Base-by-base conservation (phyloP, 768 basidiomycete species). In the Leccinellum luteum region DNA sequence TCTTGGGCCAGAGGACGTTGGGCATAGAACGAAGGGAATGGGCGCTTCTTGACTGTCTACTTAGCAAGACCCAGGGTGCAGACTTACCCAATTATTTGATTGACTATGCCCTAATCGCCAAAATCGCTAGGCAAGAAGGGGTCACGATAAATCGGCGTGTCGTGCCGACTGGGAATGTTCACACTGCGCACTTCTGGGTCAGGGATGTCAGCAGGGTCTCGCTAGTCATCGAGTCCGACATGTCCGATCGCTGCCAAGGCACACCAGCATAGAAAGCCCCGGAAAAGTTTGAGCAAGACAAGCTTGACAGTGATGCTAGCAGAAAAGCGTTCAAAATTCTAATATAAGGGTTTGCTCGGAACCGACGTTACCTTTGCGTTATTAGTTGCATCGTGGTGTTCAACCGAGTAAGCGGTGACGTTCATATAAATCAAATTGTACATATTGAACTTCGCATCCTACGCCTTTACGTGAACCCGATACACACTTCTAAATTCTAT, bases 21-120 rank as follows among this genome's bases (percentile, higher is more conserved):
- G 45, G 25, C 68, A 64, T 66, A 23, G 61, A 59, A 62, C 27
- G 44, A 55, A 23, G 43, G 56, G 35, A 28, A 17, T 4, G 41
- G 30, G 23, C 15, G 25, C 54, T 49, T 31, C 30, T n/a, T 19
- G 41, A 43, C 41, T 43, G 19, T 38, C 35, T 43, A 43, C 41
- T 43, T 43, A 43, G 41, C 10, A 43, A 43, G 19, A 38, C 28
- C 45, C 7, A 35, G 44, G 21, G n/a, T 21, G 41, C 21, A 38
- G 3, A 62, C 51, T 48, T 48, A 50, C 52, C 57, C 55, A 64
- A 64, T 57, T 64, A 66, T 68, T 67, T 61, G 69, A 65, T 6
- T n/a, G 47, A 3, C 10, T 8, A 21, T 48, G 57, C 52, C 52
- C 53, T 53, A 60, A 60, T 66, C 61, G 61, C 61, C 56, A 69